Evolutionary conservation across 2,329 filamentous ascomycete species (phyloP), one percentile per base, ranked within the genome.

Genomic region (Alternaria sp.): DNA sequence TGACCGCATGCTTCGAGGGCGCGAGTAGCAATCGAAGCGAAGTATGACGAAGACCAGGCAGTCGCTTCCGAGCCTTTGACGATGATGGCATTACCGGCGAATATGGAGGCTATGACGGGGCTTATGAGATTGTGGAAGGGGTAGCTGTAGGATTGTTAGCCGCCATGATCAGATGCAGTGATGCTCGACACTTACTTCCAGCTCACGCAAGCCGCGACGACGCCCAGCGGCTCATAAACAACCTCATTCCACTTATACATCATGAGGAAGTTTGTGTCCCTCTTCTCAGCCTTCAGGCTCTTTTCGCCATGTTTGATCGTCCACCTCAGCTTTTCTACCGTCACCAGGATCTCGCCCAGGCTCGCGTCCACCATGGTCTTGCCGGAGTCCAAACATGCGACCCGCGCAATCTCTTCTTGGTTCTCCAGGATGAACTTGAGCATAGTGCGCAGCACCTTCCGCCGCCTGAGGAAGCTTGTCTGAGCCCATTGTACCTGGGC

Each of bases 31-130:
- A 98, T 91, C 54, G 86, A 86, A 46, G 90, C 86, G 78, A 97
- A 98, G 84, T 95, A 97, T 8, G 84, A 80, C 8, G 92, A 90
- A 64, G 91, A 96, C 96, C 96, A 99, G 57, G 94, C 95, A 0
- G 95, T 98, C 80, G 95, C 92, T 81, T 99, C 96, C 54, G 93
- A 97, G 51, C 91, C 92, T 83, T 99, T 99, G 79, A 98, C 91
- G 45, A 99, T 85, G 69, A 98, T 91, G 55, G 89, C 93, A 77
- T 98, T 97, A 50, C 96, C 96, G 13, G 94, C 87, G 78, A 98
- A 98, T 54, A 98, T 86, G 15, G 92, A 90, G 69, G 92, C 94
- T 77, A 98, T 96, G 69, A 97, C 87, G 13, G 95, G 96, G 0
- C 92, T 93, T 50, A 98, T 88, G 67, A 98, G 85, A 81, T 99